Evolutionary conservation across 768 basidiomycete genomes (phyloP).

Genomic region (Boletus eberwhitei): DNA sequence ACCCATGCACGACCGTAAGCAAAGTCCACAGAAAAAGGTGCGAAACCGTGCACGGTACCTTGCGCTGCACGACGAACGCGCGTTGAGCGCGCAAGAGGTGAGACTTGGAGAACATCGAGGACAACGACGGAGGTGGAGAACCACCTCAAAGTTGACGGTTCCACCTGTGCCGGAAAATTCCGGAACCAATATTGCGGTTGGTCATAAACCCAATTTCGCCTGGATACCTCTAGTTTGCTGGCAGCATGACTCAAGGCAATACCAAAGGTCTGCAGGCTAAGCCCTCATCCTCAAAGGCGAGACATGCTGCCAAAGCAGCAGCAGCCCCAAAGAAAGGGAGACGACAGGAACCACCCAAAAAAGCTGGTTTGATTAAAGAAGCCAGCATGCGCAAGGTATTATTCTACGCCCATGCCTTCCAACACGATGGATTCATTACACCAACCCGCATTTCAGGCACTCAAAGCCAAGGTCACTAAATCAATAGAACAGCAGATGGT

Average conservation of each 20-base stretch:
- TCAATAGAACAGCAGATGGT: conserved; percentile 93
- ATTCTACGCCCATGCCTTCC: background rate
- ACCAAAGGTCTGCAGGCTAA: conserved; percentile 74
- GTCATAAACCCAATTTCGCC: background rate
- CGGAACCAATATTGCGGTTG: conserved; percentile 7
- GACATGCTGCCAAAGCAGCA: conserved; percentile 63
- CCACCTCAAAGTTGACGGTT: background rate
- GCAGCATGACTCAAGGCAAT: conserved; percentile 72
- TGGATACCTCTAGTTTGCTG: background rate
- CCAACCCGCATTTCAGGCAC: conserved; percentile 43
- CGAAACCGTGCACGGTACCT: conserved; percentile 32
- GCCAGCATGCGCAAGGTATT: conserved; percentile 74
- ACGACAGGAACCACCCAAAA: conserved; percentile 79
- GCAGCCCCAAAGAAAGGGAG: conserved; percentile 78
- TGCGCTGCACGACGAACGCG: conserved; percentile 42
- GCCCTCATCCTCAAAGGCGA: conserved; percentile 39
- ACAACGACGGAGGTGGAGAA: conserved; percentile 12
- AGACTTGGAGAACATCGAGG: conserved; percentile 43
- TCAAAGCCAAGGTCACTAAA: conserved; percentile 88
- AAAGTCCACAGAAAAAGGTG: background rate
- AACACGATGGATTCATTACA: background rate
- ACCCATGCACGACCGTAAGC: background rate
- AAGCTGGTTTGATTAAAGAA: conserved; percentile 65
- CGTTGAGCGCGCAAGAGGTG: conserved; percentile 53
- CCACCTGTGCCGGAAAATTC: conserved; percentile 24